phyloP scores from a whole-genome alignment of 768 basidiomycete genomes.

The Mycena latifolia region DNA sequence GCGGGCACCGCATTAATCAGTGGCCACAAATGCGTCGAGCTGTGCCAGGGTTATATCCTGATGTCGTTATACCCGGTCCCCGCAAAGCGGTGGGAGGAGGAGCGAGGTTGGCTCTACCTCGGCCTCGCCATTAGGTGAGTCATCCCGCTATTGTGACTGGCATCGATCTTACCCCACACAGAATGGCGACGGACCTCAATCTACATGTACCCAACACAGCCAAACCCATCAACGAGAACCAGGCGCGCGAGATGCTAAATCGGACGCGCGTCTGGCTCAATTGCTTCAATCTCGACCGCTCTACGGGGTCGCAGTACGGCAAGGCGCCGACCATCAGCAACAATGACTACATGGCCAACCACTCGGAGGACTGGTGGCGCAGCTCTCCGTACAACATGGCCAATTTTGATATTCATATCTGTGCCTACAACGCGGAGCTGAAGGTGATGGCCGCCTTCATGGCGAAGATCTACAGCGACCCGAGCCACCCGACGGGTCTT shows the following conservation, averaged over 20 bases:
- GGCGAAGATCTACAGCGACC: conserved; percentile 78
- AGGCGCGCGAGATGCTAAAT: conserved; percentile 89
- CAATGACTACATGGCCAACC: conserved; percentile 80
- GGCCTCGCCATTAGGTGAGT: conserved; percentile 86
- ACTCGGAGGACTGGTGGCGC: conserved; percentile 79
- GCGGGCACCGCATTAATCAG: conserved; percentile 83
- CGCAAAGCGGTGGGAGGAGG: conserved; percentile 87
- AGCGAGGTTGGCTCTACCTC: conserved; percentile 90
- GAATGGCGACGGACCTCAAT: conserved; percentile 91
- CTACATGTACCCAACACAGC: conserved; percentile 82
- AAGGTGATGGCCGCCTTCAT: conserved; percentile 72
- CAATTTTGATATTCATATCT: conserved; percentile 85
- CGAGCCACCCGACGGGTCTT: conserved; percentile 78
- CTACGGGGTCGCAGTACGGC: conserved; percentile 89
- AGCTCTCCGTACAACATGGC: conserved; percentile 75
- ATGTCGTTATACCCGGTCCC: conserved; percentile 84
- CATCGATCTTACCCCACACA: conserved; percentile 44
- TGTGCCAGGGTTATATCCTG: conserved; percentile 86
- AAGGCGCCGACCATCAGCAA: conserved; percentile 84
- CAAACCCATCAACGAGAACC: conserved; percentile 81
- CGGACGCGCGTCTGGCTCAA: conserved; percentile 87
- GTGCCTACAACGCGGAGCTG: conserved; percentile 82
- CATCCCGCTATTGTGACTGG: not conserved
- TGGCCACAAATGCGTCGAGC: conserved; percentile 86
- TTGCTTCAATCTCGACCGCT: conserved; percentile 80